These are phyloP conservation scores for Nephelium lappaceum DNA, from an alignment of 345 rosid species.

Conservation along the genomic window DNA sequence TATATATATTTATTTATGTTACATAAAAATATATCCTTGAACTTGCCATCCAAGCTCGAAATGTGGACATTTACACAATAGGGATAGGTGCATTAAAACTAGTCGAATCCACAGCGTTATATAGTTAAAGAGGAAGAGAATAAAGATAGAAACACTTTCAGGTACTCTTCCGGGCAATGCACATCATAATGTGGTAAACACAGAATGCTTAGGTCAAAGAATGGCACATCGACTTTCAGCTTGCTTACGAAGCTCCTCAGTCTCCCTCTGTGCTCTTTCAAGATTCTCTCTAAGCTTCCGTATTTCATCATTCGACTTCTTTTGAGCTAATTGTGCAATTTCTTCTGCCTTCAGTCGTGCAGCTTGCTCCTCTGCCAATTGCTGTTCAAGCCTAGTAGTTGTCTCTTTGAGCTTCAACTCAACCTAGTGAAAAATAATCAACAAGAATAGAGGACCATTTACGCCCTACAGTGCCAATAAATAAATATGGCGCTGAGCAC, in stretches of 20 bases:
- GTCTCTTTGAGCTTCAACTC: constrained; percentile 81
- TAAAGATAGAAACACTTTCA: background rate
- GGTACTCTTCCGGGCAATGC: background rate
- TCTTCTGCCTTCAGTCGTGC: constrained; percentile 72
- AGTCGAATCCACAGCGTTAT: background rate
- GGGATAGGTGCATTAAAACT: background rate
- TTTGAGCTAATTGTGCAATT: constrained; percentile 56
- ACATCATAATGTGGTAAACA: too few relatives aligned
- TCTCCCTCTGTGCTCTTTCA: constrained; percentile 66
- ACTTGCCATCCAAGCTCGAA: background rate
- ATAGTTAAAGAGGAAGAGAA: background rate
- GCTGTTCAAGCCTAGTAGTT: constrained; percentile 65
- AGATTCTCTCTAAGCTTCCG: constrained; percentile 71
- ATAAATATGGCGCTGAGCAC: background rate
- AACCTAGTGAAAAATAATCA: constrained; percentile 42
- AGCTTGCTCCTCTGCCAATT: constrained; percentile 79
- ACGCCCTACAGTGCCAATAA: background rate
- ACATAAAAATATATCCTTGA: background rate
- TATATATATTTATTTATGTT: too few relatives aligned
- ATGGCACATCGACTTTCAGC: constrained; percentile 56
- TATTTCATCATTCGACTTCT: constrained; percentile 71
- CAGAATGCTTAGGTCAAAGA: constrained; percentile 37
- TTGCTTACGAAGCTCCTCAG: constrained; percentile 58
- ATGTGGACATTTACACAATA: background rate
- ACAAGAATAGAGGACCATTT: background rate